phyloP scores from a whole-genome alignment of 225 moss, liverwort and hornwort species.

The Bryum argenteum region DNA sequence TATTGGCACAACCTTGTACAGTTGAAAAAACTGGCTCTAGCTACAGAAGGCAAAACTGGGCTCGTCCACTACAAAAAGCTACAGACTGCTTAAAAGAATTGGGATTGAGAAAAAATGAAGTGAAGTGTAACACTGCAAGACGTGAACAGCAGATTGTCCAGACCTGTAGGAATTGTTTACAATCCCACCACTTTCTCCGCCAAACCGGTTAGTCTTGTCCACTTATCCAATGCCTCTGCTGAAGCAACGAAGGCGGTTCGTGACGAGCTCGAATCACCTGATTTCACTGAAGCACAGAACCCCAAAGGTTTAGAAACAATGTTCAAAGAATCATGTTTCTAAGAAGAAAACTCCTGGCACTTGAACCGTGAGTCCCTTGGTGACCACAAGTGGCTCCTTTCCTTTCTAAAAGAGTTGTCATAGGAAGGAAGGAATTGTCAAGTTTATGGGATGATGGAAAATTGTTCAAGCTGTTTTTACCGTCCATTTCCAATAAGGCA shows the following conservation, averaged over 20 bases:
- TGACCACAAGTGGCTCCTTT: neutral
- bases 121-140: constrained; percentile 14
- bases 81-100: neutral
- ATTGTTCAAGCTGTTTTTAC: neutral
- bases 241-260: constrained; percentile 90
- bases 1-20: constrained; percentile 4
- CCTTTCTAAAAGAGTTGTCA: neutral
- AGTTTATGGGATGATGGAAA: neutral
- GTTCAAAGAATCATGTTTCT: neutral
- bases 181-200: constrained; percentile 81
- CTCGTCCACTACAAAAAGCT: constrained; percentile 29
- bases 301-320: neutral
- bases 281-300: constrained; percentile 59
- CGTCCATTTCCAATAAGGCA: neutral
- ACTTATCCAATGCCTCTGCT: constrained; percentile 85
- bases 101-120: constrained; percentile 14
- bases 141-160: constrained; percentile 28
- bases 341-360: neutral
- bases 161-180: constrained; percentile 29
- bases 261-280: constrained; percentile 66
- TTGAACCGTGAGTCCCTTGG: neutral
- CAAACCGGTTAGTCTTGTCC: constrained; percentile 85
- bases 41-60: constrained; percentile 19
- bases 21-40: constrained; percentile 27
- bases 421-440: neutral